These are phyloP conservation scores for Juglanconis oblonga DNA, from an alignment of 2,329 filamentous ascomycete genomes.

Conservation along the genomic window DNA sequence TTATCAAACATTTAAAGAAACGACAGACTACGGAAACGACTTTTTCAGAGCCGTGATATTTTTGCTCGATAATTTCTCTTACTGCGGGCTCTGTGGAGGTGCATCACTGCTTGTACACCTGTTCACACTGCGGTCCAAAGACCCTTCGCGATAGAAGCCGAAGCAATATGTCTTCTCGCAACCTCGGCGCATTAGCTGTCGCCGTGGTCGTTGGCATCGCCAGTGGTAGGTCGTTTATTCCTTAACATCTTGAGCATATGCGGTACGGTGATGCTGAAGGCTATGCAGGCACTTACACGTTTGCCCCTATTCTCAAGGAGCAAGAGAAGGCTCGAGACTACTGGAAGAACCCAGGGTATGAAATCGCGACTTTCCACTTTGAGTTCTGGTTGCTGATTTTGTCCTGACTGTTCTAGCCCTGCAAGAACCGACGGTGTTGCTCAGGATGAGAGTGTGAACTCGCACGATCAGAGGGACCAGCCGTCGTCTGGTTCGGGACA, in stretches of 20 bases:
- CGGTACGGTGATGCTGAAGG: conserved; percentile 13
- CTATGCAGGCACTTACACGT: conserved; percentile 25
- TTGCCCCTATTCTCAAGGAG: conserved; percentile 24
- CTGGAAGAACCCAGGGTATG: conserved; percentile 11
- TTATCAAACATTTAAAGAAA: too few species aligned
- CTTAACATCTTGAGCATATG: neutral
- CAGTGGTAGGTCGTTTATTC: conserved; percentile 20
- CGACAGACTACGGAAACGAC: too few species aligned
- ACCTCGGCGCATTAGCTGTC: conserved; percentile 5
- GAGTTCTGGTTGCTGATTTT: neutral
- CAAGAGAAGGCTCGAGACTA: conserved; percentile 5
- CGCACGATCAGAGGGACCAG: neutral
- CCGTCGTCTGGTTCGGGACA: neutral
- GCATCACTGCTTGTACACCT: neutral
- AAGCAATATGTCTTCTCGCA: conserved; percentile 15
- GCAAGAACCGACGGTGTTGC: neutral
- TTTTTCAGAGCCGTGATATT: too few species aligned
- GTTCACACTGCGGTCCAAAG: neutral
- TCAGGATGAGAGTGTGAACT: neutral
- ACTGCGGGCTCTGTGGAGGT: too few species aligned
- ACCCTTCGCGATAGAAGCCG: neutral
- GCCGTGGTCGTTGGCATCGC: conserved; percentile 20
- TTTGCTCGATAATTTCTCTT: too few species aligned
- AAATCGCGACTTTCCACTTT: neutral
- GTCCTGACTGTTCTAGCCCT: neutral